phyloP scores from a whole-genome alignment of 768 basidiomycete genomes.

The Porphyrellus cyaneotinctus region DNA sequence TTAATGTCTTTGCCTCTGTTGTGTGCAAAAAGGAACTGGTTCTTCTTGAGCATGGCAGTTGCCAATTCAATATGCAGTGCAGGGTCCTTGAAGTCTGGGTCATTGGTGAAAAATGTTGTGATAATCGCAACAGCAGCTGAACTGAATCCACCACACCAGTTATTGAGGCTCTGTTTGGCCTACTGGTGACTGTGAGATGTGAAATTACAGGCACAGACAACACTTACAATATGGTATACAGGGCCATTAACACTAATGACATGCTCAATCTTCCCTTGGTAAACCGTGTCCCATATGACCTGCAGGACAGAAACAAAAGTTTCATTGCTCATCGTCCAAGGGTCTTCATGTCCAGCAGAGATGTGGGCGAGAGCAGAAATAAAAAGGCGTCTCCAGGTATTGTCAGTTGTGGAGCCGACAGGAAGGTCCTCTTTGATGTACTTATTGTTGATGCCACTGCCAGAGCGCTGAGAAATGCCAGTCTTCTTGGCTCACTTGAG shows the following conservation, averaged over 20 bases:
- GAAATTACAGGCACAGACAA: neutral
- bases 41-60: neutral
- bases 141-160: neutral
- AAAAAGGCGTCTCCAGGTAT: neutral
- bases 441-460: neutral
- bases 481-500: too few relatives aligned
- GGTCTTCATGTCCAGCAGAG: neutral
- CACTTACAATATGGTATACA: neutral
- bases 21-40: neutral
- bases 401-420: neutral
- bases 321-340: neutral
- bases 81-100: neutral
- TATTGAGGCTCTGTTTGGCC: neutral
- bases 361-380: neutral
- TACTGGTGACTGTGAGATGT: neutral
- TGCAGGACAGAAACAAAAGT: neutral
- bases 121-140: neutral
- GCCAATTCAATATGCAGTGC: neutral
- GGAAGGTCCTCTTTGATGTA: neutral
- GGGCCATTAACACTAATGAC: neutral
- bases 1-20: neutral
- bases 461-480: neutral
- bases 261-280: neutral
- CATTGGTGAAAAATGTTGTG: neutral
- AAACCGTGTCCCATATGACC: neutral